Percentiles rank a stretch among this genome's conserved stretches.
Conservation (phyloP, 2,329 filamentous ascomycete species). For the Thielaviopsis ethacetica region DNA sequence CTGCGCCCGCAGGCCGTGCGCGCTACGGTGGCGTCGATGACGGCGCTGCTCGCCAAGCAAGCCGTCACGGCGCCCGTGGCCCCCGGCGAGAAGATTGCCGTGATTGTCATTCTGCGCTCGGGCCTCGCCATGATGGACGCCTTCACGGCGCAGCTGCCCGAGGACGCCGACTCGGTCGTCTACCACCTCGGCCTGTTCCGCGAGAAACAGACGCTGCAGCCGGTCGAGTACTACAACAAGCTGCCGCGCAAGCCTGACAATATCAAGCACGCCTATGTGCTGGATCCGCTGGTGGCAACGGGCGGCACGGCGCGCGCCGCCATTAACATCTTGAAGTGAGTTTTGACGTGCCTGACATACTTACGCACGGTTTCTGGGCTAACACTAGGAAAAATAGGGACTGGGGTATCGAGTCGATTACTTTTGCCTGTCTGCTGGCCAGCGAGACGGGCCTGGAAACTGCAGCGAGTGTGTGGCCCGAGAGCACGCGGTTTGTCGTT, state of each 20-base stretch:
- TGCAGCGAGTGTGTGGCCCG: constrained; percentile 64
- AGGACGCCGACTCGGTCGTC: constrained; percentile 63
- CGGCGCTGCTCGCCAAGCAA: constrained; percentile 15
- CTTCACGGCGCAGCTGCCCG: constrained; percentile 59
- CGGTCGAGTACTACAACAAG: constrained; percentile 97
- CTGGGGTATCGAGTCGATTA: constrained; percentile 74
- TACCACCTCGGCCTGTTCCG: constrained; percentile 93
- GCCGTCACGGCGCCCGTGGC: constrained; percentile 11
- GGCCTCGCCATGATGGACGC: constrained; percentile 23
- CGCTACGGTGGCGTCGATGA: constrained; percentile 14
- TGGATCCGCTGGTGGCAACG: constrained; percentile 88
- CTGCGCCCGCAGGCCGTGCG: constrained; percentile 14
- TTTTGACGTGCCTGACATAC: background rate
- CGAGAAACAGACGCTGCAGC: constrained; percentile 70
- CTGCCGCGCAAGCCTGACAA: constrained; percentile 53
- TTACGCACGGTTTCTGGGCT: too few relatives aligned
- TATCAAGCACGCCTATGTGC: constrained; percentile 52
- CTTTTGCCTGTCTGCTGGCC: constrained; percentile 61
- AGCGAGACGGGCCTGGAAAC: constrained; percentile 52
- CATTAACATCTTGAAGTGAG: constrained; percentile 55
- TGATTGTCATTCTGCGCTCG: constrained; percentile 21
- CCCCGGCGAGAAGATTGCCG: constrained; percentile 17
- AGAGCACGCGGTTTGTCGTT: constrained; percentile 64
- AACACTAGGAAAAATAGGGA: too few relatives aligned
- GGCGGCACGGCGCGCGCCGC: constrained; percentile 80